Percentiles rank a stretch among this genome's conserved stretches.
Evolutionary conservation across 2,329 filamentous ascomycete genomes (phyloP).

Genomic region (Claviceps citrina): DNA sequence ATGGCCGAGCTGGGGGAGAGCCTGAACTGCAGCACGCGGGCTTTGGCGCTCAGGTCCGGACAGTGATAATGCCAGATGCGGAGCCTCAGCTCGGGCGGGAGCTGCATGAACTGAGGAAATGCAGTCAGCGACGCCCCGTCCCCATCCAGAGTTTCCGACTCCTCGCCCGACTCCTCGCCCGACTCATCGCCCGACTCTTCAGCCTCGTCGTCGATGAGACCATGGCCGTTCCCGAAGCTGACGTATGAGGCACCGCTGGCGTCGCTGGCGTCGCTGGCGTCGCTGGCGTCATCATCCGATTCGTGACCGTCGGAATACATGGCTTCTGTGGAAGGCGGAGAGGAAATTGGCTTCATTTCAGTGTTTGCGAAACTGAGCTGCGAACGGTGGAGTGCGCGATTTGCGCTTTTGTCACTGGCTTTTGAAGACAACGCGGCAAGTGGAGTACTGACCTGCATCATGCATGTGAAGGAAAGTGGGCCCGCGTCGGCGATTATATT

Average conservation of each 20-base stretch:
- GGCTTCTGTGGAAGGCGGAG: background rate
- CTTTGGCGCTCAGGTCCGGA: slow-evolving; percentile 11
- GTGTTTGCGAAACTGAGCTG: background rate
- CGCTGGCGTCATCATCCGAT: slow-evolving; percentile 2
- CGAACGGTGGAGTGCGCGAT: background rate
- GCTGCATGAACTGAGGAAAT: slow-evolving; percentile 13
- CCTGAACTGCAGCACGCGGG: slow-evolving; percentile 11
- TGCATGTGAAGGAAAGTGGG: too few species aligned
- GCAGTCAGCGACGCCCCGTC: background rate
- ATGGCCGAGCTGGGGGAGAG: slow-evolving; percentile 1
- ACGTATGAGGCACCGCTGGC: slow-evolving; percentile 4
- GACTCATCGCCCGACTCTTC: slow-evolving; percentile 3
- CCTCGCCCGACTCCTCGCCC: background rate
- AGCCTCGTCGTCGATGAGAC: slow-evolving; percentile 8
- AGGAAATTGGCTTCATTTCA: too few species aligned
- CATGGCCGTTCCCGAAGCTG: background rate
- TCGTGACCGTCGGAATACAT: background rate
- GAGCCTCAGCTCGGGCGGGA: slow-evolving; percentile 20
- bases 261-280: background rate
- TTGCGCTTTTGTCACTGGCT: background rate
- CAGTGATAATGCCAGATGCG: slow-evolving; percentile 21
- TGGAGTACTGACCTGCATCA: too few species aligned
- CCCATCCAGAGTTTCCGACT: background rate
- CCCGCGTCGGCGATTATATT: too few species aligned
- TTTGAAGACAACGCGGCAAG: background rate